Evolutionary conservation across 371 early-diverging fungal species (phyloP), one percentile per base, ranked within the genome.

Genomic region (Nematocida major): DNA sequence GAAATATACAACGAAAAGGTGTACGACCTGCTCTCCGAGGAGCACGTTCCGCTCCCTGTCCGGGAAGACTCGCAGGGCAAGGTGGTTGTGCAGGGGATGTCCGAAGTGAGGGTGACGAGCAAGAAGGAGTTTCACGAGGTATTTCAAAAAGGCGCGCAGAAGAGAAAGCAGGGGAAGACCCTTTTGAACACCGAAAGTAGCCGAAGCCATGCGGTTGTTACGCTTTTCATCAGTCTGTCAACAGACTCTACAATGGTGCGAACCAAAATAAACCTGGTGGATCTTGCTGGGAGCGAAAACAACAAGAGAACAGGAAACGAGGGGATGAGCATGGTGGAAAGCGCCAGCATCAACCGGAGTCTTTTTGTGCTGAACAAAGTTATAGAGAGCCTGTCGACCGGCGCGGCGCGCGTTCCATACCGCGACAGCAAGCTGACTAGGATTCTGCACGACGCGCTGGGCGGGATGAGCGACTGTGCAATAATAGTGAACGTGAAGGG

Each of bases 381-480:
- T 0, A 87, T 90, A 18, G 89, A 89, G 67, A 88, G 88, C 0
- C 79, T 90, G 28, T 86, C 91, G 24, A 82, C 79, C 30, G 85
- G 92, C 88, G 69, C 78, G 68, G 66, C 59, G 13, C 82, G 89
- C 0, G 85, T 90, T 11, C 96, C 96, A 30, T 97, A 95, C 87
- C 89, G 96, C 82, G 96, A 97, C 87, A 91, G 91, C 51, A 96
- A 96, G 85, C 87, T 97, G 63, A 97, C 97, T 4, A 89, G 96
- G 85, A 92, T 96, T 68, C 85, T 97, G 63, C 94, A 95, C 89
- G 96, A 96, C 85, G 93, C 95, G 0, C 87, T 97, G 38, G 96
- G 96, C 83, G 96, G 96, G 82, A 92, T 93, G 85, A 93, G 93
- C 40, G 88, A 93, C 1, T 84, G 95, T 20, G 92, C 96, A 85